A percentile compares a stretch with the other conserved stretches of the same genome.
Conservation (phyloP, 306 rosid genomes). For the Acmispon strigosus region DNA sequence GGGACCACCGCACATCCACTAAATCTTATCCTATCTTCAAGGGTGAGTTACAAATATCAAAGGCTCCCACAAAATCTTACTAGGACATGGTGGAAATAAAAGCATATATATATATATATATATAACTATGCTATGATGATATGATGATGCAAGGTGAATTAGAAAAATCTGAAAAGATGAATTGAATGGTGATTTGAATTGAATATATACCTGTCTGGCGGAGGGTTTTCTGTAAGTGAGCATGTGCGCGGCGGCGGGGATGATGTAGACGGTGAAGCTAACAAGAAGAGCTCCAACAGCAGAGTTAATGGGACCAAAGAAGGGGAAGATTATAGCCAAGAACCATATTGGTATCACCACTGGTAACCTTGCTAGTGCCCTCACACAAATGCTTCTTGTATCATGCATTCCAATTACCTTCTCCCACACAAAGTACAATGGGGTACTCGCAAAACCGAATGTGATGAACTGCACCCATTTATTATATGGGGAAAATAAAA, state of each 20-base stretch:
- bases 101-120: too few relatives aligned
- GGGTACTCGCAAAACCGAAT: constrained; percentile 94
- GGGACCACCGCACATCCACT: too few relatives aligned
- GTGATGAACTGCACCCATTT: constrained; percentile 76
- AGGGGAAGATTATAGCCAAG: constrained; percentile 88
- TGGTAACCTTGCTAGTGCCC: constrained; percentile 88
- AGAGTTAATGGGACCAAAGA: constrained; percentile 94
- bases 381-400: constrained; percentile 69
- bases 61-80: too few relatives aligned
- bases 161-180: background rate
- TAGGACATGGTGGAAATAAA: too few relatives aligned
- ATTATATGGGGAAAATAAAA: background rate
- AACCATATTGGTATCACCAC: constrained; percentile 98
- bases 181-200: background rate
- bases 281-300: constrained; percentile 94
- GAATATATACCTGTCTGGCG: constrained; percentile 90
- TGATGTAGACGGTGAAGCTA: constrained; percentile 94
- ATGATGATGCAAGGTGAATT: too few relatives aligned
- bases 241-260: constrained; percentile 83
- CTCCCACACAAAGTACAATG: constrained; percentile 99
- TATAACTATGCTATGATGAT: too few relatives aligned
- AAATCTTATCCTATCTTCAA: too few relatives aligned
- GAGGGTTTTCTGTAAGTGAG: constrained; percentile 83
- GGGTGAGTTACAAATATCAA: too few relatives aligned
- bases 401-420: constrained; percentile 98